Evolutionary conservation across 2,329 filamentous ascomycete genomes (phyloP), one percentile per base, ranked within the genome.

Genomic region (Fusarium chaquense): DNA sequence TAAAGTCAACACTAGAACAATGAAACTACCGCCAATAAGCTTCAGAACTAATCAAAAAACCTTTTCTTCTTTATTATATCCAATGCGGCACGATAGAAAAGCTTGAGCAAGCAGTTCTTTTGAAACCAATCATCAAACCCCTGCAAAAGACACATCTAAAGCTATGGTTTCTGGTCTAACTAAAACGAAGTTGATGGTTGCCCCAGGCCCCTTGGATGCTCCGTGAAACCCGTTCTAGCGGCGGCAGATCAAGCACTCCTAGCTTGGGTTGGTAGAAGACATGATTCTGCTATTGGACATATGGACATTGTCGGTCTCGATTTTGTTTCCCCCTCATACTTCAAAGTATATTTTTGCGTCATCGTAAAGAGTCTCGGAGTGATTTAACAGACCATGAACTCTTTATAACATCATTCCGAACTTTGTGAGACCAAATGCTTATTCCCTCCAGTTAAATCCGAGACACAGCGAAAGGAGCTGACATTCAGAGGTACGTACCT

Each of bases 401-500:
- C 24, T 44, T 18, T 11, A 13, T n/a, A 28, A 18, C 18, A 32
- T 46, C 28, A 16, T 15, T 22, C 20, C 13, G n/a, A 46, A 15
- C n/a, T 16, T 32, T 32, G 24, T 16, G 16, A 44, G 7, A 24
- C 22, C 16, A 46, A 20, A 46, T 46, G 7, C 46, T 35, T 18
- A 36, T 50, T 33, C 45, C 32, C 20, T 24, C 10, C 13, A 40
- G 7, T 41, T 52, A 22, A 40, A 18, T 41, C 35, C 33, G 24
- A 40, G 49, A 52, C 49, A 36, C 30, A 40, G 10, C 12, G 10
- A 51, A 41, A 52, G 49, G 22, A 40, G 52, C 30, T 46, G 20
- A 16, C 8, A n/a, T 10, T n/a, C 10, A 51, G 36, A 6, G 60
- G 66, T 73, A 73, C 71, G 71, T 73, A 73, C 58, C 49, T 30